These are phyloP conservation scores for Monilinia laxa DNA, from an alignment of 2,329 filamentous ascomycete species.

Conservation along the genomic window DNA sequence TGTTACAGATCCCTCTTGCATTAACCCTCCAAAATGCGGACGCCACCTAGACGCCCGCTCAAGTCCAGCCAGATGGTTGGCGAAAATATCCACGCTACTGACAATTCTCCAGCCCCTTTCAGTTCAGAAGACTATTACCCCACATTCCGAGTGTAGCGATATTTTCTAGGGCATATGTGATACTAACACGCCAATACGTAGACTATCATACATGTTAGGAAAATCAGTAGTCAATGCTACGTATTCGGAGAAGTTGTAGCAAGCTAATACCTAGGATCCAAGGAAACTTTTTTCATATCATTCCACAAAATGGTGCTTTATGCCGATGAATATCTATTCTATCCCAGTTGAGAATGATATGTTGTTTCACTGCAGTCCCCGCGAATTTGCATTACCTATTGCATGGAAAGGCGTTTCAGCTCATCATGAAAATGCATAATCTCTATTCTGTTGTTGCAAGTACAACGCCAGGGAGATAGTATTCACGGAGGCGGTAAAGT, in stretches of 20 bases:
- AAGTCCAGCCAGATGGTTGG: not conserved
- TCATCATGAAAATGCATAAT: not conserved
- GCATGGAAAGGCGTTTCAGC: not conserved
- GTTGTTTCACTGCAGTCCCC: not conserved
- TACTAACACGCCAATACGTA: not conserved
- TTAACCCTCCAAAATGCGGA: not conserved
- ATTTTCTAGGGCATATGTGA: not conserved
- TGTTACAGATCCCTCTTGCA: not conserved
- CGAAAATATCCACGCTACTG: not conserved
- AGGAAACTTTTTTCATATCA: rapidly evolving
- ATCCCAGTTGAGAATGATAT: not conserved
- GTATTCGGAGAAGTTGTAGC: not conserved
- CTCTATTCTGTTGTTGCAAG: not conserved
- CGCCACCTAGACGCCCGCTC: too few relatives aligned
- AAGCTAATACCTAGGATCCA: too few relatives aligned
- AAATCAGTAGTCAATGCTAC: not conserved
- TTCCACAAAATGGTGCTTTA: not conserved
- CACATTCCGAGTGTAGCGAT: not conserved
- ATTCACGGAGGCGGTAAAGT: not conserved
- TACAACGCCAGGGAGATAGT: not conserved
- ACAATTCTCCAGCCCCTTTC: not conserved
- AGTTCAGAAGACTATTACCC: not conserved
- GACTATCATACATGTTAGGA: not conserved
- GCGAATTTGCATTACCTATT: not conserved
- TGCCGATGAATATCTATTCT: too few relatives aligned